Evolutionary conservation across 2,329 filamentous ascomycete species (phyloP), one percentile per base, ranked within the genome.

Genomic region (Domatiomyces catenatus): DNA sequence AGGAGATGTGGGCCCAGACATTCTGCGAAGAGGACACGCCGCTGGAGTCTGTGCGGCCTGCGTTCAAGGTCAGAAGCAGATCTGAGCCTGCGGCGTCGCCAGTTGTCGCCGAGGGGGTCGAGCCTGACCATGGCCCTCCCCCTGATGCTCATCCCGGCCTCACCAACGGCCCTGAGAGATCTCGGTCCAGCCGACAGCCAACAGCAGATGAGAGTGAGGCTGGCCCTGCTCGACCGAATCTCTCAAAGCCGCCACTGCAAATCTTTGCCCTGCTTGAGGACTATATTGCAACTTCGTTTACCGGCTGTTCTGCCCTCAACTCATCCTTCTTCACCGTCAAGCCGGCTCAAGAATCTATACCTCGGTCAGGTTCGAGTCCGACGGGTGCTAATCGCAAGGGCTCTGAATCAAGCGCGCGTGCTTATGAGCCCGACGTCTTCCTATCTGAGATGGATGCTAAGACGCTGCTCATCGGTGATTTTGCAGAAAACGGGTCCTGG

Each of bases 401-500:
- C 52, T 52, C 61, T 50, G 56, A 58, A 19, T 26, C 59, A 44
- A 54, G 55, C 8, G 43, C 56, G 20, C 58, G 53, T 6, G 20
- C 42, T 12, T 61, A 54, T 55, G 64, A 66, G 50, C 42, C 51
- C 8, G 69, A 68, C 52, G 63, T 67, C 44, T 67, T 69, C 22
- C 65, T 80, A 2, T 74, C 75, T 36, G 81, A 85, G 47, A 67
- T 88, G 18, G 86, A 92, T 62, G 77, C 83, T 1, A 92, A 88
- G 61, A 75, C 84, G 4, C 69, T 90, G 18, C 70, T 88, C 5
- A 65, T 89, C 1, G 85, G 84, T 2, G 79, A 89, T 59, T 74
- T 89, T 57, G 83, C 81, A 1, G 86, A 92, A 62, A 92, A 92
- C 61, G 85, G 84, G 2, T 77, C 76, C 6, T 90, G 84, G 86